Base-by-base conservation (phyloP, 305 asterid species). In the Salvia sclarea region DNA sequence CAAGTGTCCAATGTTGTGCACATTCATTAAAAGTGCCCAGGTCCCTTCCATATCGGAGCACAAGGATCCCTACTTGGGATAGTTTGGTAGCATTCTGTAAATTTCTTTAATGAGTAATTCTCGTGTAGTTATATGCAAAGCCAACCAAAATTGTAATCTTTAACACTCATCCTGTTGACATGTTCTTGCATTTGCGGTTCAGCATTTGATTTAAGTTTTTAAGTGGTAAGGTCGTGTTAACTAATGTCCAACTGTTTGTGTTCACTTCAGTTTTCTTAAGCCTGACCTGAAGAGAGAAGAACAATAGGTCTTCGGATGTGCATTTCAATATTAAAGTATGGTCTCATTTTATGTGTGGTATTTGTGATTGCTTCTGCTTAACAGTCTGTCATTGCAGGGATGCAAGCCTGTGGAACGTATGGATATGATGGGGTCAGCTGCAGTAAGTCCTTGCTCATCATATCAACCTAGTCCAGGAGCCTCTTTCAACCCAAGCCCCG, bases 391-490 rank as follows among this genome's bases (percentile, higher is more conserved):
- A 63, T 61, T 69, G 61, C 91, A 91, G 98, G 98, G 98, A 53
- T 88, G 97, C 86, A 93, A 86, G 85, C 96, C 98, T 22, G 81
- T 75, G 49, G 86, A 86, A 44, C 85, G 81, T 66, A 79, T 85
- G 78, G 89, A 90, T 70, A 64, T 81, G 13, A 85, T 81, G 61
- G 94, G 95, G 62, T 91, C 96, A 44, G 79, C 88, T 43, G 73
- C 86, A 49, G 88, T 75, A 49, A 93, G 96, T 79, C 88, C 91
- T n/a, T 90, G 95, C 75, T 58, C 97, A 6, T 90, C 97, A 47
- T 90, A 85, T 81, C 97, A 88, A 75, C 97, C 90, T 48, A 93
- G 98, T 76, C 95, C 94, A 2, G 84, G 89, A 22, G 75, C 91
- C 66, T 91, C 95, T 21, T 86, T 83, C 74, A 83, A 91, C 70